Percentiles rank a stretch among this genome's conserved stretches.
Conservation (phyloP, 2,329 filamentous ascomycete species). For the Paecilomyces formosus region DNA sequence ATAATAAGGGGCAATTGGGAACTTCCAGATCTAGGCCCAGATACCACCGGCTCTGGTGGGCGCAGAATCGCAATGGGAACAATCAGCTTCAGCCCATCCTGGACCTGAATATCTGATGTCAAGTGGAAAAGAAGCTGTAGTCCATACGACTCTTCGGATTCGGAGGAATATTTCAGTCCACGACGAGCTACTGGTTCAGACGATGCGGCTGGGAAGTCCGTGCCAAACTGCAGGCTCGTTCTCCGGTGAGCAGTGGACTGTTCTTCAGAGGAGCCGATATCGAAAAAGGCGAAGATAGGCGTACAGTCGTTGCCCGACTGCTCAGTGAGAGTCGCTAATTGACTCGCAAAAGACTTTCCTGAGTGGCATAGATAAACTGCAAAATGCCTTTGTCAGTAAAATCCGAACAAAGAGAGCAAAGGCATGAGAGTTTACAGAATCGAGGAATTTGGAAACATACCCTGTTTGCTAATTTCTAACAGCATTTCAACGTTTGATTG, state of each 20-base stretch:
- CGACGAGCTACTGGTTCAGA: constrained; percentile 25
- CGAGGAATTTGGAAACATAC: constrained; percentile 26
- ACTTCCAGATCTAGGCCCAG: constrained; percentile 32
- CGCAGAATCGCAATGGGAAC: constrained; percentile 44
- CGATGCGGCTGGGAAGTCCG: constrained; percentile 16
- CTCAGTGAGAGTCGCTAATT: constrained; percentile 46
- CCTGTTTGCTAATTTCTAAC: constrained; percentile 46
- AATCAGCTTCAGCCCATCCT: constrained; percentile 41
- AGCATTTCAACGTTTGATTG: constrained; percentile 43
- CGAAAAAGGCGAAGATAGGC: constrained; percentile 51
- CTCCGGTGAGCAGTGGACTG: constrained; percentile 24
- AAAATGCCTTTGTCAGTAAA: constrained; percentile 12
- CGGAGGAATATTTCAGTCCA: constrained; percentile 36
- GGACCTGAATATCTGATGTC: constrained; percentile 43
- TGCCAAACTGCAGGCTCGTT: constrained; percentile 21
- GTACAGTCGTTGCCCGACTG: constrained; percentile 38
- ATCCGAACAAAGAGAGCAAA: neutral
- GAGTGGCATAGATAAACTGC: constrained; percentile 48
- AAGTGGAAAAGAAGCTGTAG: constrained; percentile 42
- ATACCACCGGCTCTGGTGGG: constrained; percentile 19
- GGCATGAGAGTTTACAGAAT: neutral
- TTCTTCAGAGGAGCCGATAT: constrained; percentile 40
- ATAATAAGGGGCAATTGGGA: constrained; percentile 2
- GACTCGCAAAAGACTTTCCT: constrained; percentile 45
- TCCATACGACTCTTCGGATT: constrained; percentile 41